Evolutionary conservation across 2,329 filamentous ascomycete species (phyloP).

Genomic region (Myriosclerotinia scirpicola): DNA sequence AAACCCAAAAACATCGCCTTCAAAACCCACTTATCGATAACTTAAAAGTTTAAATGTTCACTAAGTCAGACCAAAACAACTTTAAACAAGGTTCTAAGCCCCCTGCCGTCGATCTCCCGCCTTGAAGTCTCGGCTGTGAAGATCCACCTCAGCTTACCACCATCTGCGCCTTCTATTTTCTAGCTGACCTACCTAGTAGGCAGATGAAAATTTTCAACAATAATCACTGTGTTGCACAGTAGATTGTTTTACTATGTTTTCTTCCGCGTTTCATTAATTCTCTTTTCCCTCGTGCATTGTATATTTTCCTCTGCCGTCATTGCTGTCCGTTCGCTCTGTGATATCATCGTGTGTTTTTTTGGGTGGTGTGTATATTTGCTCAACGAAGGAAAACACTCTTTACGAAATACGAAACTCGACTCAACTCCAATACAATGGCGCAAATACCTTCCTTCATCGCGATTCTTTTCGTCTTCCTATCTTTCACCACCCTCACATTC

Average conservation of each 20-base stretch:
- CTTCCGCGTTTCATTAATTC: neutral
- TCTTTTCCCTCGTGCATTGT: neutral
- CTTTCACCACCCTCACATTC: neutral
- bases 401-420: neutral
- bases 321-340: constrained; percentile 1
- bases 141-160: neutral
- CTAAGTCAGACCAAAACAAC: neutral
- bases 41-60: too few relatives aligned
- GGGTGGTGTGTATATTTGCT: neutral
- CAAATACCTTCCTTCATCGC: neutral
- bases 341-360: neutral
- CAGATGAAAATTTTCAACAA: neutral
- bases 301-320: too few relatives aligned
- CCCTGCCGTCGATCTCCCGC: constrained; percentile 14
- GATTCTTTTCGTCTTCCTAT: neutral
- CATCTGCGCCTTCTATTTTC: neutral
- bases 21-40: neutral
- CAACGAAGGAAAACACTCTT: neutral
- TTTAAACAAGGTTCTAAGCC: neutral
- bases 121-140: neutral
- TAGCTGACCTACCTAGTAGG: too few relatives aligned
- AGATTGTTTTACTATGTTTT: neutral
- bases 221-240: neutral
- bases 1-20: neutral
- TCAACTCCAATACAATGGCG: neutral